These are phyloP conservation scores for Exutisphaerella laricina DNA, from an alignment of 2,329 filamentous ascomycete genomes.

Conservation along the genomic window DNA sequence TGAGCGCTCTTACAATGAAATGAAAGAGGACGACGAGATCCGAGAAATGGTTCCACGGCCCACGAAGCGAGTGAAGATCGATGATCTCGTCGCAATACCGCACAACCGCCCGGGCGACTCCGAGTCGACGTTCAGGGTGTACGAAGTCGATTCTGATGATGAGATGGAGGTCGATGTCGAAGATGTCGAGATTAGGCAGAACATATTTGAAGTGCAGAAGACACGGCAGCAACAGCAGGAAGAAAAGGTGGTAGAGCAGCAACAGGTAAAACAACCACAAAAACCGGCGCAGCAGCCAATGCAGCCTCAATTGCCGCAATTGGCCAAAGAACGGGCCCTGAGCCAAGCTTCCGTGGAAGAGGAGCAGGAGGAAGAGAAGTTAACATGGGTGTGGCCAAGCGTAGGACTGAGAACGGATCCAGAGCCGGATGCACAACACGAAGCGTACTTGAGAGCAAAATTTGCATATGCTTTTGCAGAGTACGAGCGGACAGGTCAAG, in stretches of 20 bases:
- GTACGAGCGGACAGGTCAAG: slow-evolving; percentile 3
- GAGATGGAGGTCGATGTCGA: slow-evolving; percentile 32
- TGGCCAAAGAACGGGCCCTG: background rate
- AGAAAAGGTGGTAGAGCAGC: background rate
- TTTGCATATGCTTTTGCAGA: slow-evolving; percentile 12
- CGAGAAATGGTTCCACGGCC: slow-evolving; percentile 23
- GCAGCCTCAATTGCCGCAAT: background rate
- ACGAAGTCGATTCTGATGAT: slow-evolving; percentile 30
- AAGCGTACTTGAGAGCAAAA: slow-evolving; percentile 7
- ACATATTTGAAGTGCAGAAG: slow-evolving; percentile 23
- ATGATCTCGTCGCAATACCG: slow-evolving; percentile 28
- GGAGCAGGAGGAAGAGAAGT: background rate
- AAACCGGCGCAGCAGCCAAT: background rate
- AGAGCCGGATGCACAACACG: background rate
- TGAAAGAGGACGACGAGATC: slow-evolving; percentile 26
- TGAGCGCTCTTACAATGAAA: slow-evolving; percentile 18
- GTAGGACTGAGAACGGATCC: slow-evolving; percentile 6
- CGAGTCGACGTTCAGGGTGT: slow-evolving; percentile 28
- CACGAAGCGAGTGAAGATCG: slow-evolving; percentile 31
- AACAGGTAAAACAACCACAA: background rate
- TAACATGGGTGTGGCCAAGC: slow-evolving; percentile 6
- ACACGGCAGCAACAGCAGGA: slow-evolving; percentile 4
- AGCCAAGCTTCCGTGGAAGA: background rate
- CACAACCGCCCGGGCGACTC: slow-evolving; percentile 30
- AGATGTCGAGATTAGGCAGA: slow-evolving; percentile 18